A percentile compares a stretch with the other conserved stretches of the same genome.
Conservation (phyloP, 148 eudicot genomes). For the Agrostemma githago region DNA sequence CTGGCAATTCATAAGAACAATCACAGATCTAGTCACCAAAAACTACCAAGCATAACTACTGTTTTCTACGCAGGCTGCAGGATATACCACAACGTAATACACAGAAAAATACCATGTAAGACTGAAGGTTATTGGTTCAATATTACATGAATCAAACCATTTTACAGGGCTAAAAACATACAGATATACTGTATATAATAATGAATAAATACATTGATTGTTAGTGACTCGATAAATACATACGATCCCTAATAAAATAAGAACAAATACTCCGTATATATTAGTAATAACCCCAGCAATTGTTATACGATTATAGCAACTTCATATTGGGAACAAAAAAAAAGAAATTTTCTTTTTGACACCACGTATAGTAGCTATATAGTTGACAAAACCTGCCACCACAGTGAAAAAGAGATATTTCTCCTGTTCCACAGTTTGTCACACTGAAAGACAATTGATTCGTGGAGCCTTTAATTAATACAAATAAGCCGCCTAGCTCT, state of each 20-base stretch:
- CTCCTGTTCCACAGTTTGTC: not conserved
- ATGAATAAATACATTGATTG: too few species aligned
- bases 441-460: not conserved
- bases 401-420: not conserved
- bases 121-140: not conserved
- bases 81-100: not conserved
- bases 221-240: not conserved
- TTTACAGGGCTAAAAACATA: not conserved
- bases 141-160: not conserved
- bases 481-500: not conserved
- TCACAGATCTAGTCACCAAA: not conserved
- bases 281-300: not conserved
- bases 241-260: not conserved
- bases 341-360: not conserved
- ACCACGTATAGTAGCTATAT: not conserved
- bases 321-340: not conserved
- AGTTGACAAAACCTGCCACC: not conserved
- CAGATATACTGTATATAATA: not conserved
- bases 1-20: conserved; percentile 38
- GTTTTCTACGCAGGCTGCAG: not conserved
- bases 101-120: not conserved
- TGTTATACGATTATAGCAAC: not conserved
- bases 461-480: not conserved
- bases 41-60: not conserved
- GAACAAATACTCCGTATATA: not conserved